Base-by-base conservation (phyloP, 2,329 filamentous ascomycete species). In the Aureobasidium namibiae region DNA sequence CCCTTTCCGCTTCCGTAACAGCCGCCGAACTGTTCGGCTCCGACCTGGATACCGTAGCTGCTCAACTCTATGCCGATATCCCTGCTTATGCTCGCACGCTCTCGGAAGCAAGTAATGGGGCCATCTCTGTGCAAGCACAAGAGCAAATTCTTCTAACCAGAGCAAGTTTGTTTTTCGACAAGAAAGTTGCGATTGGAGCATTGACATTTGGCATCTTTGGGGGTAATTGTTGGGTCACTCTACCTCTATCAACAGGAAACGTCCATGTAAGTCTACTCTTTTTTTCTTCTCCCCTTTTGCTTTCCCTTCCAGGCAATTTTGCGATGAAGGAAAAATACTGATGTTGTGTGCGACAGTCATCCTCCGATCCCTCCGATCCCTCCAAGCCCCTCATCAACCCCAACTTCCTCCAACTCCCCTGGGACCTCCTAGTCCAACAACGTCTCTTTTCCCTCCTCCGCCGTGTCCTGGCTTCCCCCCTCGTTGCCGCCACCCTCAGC, bases 101-200 rank as follows among this genome's bases (percentile, higher is more conserved):
- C 16, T 44, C 41, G 3, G 48, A 44, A 54, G 38, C 57, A 9
- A 53, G 48, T 4, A 63, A 64, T 34, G 61, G 64, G 1, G 60
- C 68, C n/a, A 68, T 70, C 9, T 53, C 38, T 7, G 23, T 39
- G 1, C 34, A 49, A 38, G 57, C 48, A 24, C 62, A 80, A 34
- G 71, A 78, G 61, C 64, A 67, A 13, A 66, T 80, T 1, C 70
- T 82, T 18, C 66, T 67, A 5, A 65, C 76, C 1, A 77, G 81
- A 66, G 72, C 80, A 60, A 72, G 77, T 48, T 67, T 81, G 8
- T 71, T 82, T 13, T 81, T 80, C 65, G 66, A 70, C 21, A 68
- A 73, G 56, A 63, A 60, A 14, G 71, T 78, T 0, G 76, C 79
- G 0, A 67, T 80, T 2, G 75, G 71, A 0, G 79, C 82, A 65